Evolutionary conservation across 495 filamentous ascomycete species (phyloP).

Genomic region (Staphylotrichum tortipilum): DNA sequence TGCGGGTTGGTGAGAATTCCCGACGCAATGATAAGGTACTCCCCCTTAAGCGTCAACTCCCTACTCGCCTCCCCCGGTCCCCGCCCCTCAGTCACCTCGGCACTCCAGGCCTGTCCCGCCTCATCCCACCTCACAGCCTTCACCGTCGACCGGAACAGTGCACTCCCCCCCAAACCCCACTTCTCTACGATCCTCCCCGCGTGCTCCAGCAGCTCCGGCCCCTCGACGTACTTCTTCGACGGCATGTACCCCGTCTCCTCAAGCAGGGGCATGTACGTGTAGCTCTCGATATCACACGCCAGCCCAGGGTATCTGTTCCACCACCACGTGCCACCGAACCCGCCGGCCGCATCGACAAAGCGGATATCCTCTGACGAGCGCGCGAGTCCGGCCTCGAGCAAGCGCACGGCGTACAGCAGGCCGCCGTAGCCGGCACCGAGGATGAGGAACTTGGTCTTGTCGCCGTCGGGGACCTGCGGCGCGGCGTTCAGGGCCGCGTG

Average conservation of each 20-base stretch:
- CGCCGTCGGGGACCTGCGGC: conserved; percentile 18
- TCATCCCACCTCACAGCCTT: conserved; percentile 39
- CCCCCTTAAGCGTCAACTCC: conserved; percentile 23
- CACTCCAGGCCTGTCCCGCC: conserved; percentile 31
- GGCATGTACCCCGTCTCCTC: conserved; percentile 54
- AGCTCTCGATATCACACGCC: conserved; percentile 44
- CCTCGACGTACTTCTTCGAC: conserved; percentile 34
- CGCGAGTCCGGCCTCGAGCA: conserved; percentile 41
- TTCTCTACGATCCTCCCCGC: conserved; percentile 31
- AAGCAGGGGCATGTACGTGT: conserved; percentile 48
- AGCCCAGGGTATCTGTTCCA: conserved; percentile 49
- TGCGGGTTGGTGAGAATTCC: conserved; percentile 41
- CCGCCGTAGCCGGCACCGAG: conserved; percentile 47
- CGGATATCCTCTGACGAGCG: conserved; percentile 36
- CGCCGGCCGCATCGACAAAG: conserved; percentile 41
- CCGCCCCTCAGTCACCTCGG: conserved; percentile 27
- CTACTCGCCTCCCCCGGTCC: conserved; percentile 25
- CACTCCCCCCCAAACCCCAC: conserved; percentile 39
- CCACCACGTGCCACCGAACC: conserved; percentile 49
- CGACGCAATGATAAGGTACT: conserved; percentile 30
- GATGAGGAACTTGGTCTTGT: conserved; percentile 37
- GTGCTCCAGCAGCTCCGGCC: conserved; percentile 41
- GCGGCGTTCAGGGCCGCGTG: conserved; percentile 31
- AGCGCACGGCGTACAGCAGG: conserved; percentile 38
- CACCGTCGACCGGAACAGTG: conserved; percentile 38